These are phyloP conservation scores for Syzygium jambos DNA, from an alignment of 345 rosid genomes.

Conservation along the genomic window DNA sequence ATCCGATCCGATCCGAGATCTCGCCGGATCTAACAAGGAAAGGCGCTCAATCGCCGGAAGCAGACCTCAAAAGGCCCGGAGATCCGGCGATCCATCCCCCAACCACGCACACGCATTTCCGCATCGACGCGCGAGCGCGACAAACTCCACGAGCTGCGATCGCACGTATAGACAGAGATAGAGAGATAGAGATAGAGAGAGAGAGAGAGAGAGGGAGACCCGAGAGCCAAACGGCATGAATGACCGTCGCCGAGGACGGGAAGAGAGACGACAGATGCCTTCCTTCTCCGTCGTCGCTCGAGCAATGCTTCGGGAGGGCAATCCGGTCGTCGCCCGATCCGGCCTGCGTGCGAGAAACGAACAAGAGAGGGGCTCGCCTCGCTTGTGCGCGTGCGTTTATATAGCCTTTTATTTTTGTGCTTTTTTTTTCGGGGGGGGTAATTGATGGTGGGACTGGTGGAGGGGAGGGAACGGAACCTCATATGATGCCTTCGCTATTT, in stretches of 20 bases:
- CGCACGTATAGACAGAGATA: background rate
- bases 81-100: background rate
- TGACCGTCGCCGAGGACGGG: slow-evolving; percentile 82
- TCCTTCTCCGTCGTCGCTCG: slow-evolving; percentile 12
- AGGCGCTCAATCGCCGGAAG: background rate
- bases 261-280: slow-evolving; percentile 30
- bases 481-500: background rate
- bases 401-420: background rate
- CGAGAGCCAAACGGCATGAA: slow-evolving; percentile 62
- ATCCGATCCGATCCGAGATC: slow-evolving; percentile 7
- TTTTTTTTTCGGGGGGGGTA: background rate
- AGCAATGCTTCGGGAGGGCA: background rate
- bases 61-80: background rate
- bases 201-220: slow-evolving; percentile 17
- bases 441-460: background rate
- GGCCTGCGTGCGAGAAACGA: background rate
- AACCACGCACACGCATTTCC: background rate
- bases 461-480: too few relatives aligned
- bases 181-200: background rate
- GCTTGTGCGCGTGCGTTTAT: background rate
- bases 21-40: background rate
- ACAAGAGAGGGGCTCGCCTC: background rate
- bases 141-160: background rate
- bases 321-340: background rate
- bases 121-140: background rate